Evolutionary conservation across 1,139 yeast genomes (phyloP), one percentile per base, ranked within the genome.

Genomic region (Suhomyces coccinellae): DNA sequence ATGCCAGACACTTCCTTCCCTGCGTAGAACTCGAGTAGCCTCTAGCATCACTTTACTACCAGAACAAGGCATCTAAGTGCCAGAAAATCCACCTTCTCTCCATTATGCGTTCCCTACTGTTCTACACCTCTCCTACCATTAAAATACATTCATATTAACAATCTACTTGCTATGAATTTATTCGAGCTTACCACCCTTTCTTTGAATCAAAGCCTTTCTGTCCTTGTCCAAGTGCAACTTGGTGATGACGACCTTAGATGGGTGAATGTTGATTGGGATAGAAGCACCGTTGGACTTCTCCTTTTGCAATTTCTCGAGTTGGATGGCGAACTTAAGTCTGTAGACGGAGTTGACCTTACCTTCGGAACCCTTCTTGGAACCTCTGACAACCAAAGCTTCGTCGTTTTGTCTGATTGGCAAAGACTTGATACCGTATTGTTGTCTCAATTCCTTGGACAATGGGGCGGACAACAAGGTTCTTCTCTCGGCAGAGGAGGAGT

Each of bases 361-460:
- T 82, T 93, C 99, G 69, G 93, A 91, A 75, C 98, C 99, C 85
- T 93, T 95, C 87, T 88, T 87, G 69, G 99, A 87, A 72, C 99
- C 99, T 81, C 99, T 93, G 75, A 85, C 91, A 71, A 95, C 93
- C 65, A 80, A 74, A 65, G 95, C 97, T 77, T 87, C 93, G 75
- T 95, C 99, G 65, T 91, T 95, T 80, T 88, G 87, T 86, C 97
- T 95, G 83, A 95, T 85, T 77, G 99, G 99, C 64, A 95, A 80
- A 62, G 97, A 80, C 75, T 84, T 89, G 80, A 93, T 82, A 77
- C 90, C 90, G 89, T 90, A 93, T 82, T 95, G 87, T 75, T 86
- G 95, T 78, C 95, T 88, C 80, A 95, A 88, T 82, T 95, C 99
- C 85, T 95, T 93, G 67, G 99, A 93, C 70, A 95, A 86, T 69